Conservation (phyloP, 805 yeast species). For the Candida chilensis region DNA sequence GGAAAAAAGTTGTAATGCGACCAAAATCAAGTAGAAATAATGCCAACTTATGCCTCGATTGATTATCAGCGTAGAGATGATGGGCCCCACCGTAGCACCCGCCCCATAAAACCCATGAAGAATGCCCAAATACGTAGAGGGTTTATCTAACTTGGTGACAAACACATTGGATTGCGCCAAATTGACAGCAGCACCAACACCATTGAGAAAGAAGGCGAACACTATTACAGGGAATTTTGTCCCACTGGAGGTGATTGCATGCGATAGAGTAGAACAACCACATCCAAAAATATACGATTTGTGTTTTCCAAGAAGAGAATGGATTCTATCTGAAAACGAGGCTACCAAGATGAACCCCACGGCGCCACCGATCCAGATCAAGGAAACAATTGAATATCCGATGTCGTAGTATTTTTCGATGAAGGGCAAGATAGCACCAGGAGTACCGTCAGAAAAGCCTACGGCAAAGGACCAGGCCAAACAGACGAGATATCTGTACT, state of each 20-base stretch:
- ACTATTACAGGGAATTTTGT: slow-evolving; percentile 11
- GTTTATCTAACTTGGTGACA: slow-evolving; percentile 9
- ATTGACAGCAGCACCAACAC: slow-evolving; percentile 11
- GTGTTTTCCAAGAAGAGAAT: slow-evolving; percentile 10
- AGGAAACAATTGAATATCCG: slow-evolving; percentile 13
- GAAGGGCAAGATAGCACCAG: slow-evolving; percentile 16
- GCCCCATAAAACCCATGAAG: slow-evolving; percentile 14
- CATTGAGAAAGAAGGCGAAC: slow-evolving; percentile 13
- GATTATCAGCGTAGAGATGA: slow-evolving; percentile 12
- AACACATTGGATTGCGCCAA: slow-evolving; percentile 12
- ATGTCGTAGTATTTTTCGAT: slow-evolving; percentile 14
- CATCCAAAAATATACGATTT: slow-evolving; percentile 9
- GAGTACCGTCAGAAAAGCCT: slow-evolving; percentile 17
- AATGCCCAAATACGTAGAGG: slow-evolving; percentile 9
- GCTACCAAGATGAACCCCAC: slow-evolving; percentile 16
- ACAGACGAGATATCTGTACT: background rate
- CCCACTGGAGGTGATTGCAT: slow-evolving; percentile 10
- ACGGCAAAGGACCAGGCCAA: slow-evolving; percentile 10
- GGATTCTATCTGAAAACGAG: slow-evolving; percentile 12
- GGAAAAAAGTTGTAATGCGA: slow-evolving; percentile 9
- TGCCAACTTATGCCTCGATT: slow-evolving; percentile 12
- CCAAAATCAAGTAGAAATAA: slow-evolving; percentile 10
- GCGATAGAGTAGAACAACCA: slow-evolving; percentile 6
- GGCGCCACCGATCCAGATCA: slow-evolving; percentile 18
- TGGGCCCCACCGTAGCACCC: slow-evolving; percentile 15